Conservation (phyloP, 2,329 filamentous ascomycete genomes). For the Purpureocillium takamizusanense region DNA sequence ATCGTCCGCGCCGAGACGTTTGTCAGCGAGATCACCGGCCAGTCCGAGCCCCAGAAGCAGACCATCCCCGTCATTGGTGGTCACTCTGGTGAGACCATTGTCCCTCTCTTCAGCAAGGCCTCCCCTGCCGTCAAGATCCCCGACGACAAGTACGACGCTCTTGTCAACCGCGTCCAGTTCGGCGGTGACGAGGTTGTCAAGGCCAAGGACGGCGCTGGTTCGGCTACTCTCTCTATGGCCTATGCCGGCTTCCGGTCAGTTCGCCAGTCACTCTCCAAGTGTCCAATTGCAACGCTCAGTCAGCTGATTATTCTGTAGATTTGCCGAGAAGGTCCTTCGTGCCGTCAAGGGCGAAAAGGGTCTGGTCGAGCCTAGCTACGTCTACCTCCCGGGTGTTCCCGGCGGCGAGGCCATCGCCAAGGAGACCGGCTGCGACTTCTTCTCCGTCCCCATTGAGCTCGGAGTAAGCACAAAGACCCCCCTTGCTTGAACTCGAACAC, state of each 20-base stretch:
- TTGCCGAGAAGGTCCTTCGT: constrained; percentile 89
- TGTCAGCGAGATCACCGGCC: constrained; percentile 74
- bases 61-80: constrained; percentile 90
- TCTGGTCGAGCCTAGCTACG: constrained; percentile 87
- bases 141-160: constrained; percentile 77
- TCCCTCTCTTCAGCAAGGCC: constrained; percentile 91
- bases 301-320: constrained; percentile 44
- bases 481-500: background rate
- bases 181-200: constrained; percentile 96
- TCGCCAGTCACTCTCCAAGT: background rate
- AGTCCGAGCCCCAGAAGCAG: constrained; percentile 72
- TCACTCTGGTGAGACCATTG: constrained; percentile 96
- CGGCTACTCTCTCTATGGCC: constrained; percentile 88
- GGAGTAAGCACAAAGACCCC: constrained; percentile 57
- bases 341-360: constrained; percentile 83
- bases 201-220: constrained; percentile 87
- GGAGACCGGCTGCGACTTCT: constrained; percentile 81
- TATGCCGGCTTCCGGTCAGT: constrained; percentile 85
- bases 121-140: constrained; percentile 73
- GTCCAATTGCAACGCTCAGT: background rate
- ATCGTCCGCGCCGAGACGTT: constrained; percentile 98
- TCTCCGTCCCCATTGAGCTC: constrained; percentile 92
- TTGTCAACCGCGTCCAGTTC: constrained; percentile 94
- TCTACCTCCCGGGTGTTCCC: constrained; percentile 85
- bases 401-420: constrained; percentile 82